Conservation (phyloP, 495 filamentous ascomycete species). For the Neurospora sp. region DNA sequence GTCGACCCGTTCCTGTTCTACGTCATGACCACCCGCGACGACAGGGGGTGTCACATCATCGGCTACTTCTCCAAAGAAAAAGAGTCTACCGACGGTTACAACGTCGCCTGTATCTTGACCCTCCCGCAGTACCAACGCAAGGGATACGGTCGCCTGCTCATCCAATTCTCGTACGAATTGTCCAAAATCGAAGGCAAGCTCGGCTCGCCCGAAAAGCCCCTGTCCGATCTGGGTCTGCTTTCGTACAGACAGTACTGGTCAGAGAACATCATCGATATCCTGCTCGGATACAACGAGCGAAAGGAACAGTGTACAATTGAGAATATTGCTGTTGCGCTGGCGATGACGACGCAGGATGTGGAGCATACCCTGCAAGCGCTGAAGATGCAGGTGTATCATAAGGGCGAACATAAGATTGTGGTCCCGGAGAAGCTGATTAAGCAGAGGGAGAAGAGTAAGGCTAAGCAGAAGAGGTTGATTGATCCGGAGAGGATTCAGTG, state of each 20-base stretch:
- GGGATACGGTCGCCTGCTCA: conserved; percentile 84
- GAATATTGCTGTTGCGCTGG: conserved; percentile 60
- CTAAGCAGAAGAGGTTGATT: conserved; percentile 60
- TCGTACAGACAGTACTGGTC: conserved; percentile 96
- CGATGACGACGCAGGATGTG: conserved; percentile 94
- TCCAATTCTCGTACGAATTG: conserved; percentile 96
- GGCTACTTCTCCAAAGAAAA: conserved; percentile 99
- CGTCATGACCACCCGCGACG: conserved; percentile 84
- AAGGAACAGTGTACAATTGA: conserved; percentile 70
- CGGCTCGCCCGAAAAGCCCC: conserved; percentile 90
- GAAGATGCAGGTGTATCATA: conserved; percentile 89
- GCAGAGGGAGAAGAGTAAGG: conserved; percentile 65
- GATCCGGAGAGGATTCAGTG: conserved; percentile 72
- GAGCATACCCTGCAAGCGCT: conserved; percentile 85
- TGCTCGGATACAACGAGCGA: conserved; percentile 52
- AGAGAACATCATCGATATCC: conserved; percentile 77
- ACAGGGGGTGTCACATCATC: conserved; percentile 82
- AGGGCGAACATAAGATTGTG: conserved; percentile 88
- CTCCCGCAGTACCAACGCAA: conserved; percentile 92
- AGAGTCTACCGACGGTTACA: conserved; percentile 90
- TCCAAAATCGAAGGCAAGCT: conserved; percentile 90
- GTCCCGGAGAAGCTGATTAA: conserved; percentile 59
- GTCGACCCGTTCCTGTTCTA: conserved; percentile 98
- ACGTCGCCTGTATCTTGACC: conserved; percentile 94
- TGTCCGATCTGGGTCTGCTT: conserved; percentile 84